Base-by-base conservation (phyloP, 2,329 filamentous ascomycete species). In the Aspergillus sp. region DNA sequence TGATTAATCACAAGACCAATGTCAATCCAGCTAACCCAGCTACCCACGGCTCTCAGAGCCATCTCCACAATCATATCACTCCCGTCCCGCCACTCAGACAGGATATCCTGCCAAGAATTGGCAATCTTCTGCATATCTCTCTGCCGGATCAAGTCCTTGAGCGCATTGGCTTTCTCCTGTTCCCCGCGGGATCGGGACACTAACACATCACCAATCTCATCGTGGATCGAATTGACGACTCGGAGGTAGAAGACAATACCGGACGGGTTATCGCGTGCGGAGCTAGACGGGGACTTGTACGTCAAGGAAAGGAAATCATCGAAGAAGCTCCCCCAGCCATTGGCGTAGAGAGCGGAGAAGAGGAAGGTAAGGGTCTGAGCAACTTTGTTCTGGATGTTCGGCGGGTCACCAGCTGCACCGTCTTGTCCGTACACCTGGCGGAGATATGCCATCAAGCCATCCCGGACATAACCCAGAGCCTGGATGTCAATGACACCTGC, bases 1-100 rank as follows among this genome's bases (percentile, higher is more conserved):
- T 90, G 82, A 68, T 94, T 95, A 60, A 98, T 88, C 41, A 98
- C 84, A 49, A 98, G 76, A 44, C 86, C 87, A 60, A 98, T 97
- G 64, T 97, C 93, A 62, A 94, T 95, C 93, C 93, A 98, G 78
- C 90, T 94, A 51, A 95, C 90, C 91, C 93, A 98, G 67, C 91
- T 93, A 33, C 89, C 90, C 55, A 98, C 83, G n/a, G 90, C 86
- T 69, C 86, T 89, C 46, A 98, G 77, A 59, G 88, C 90, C 78
- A 94, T 84, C 67, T 96, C 90, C 39, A 95, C 79, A 49, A 97
- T 79, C 38, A 72, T 67, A 61, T 90, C 84, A 56, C 86, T 81
- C 49, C 82, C 79, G 48, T 81, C 80, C 56, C 78, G 76, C 79
- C 90, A 97, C 60, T 85, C 82, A 9, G 82, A 78, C 47, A 98